Evolutionary conservation across 2,329 filamentous ascomycete species (phyloP).

Genomic region (Sphaerulina musiva): DNA sequence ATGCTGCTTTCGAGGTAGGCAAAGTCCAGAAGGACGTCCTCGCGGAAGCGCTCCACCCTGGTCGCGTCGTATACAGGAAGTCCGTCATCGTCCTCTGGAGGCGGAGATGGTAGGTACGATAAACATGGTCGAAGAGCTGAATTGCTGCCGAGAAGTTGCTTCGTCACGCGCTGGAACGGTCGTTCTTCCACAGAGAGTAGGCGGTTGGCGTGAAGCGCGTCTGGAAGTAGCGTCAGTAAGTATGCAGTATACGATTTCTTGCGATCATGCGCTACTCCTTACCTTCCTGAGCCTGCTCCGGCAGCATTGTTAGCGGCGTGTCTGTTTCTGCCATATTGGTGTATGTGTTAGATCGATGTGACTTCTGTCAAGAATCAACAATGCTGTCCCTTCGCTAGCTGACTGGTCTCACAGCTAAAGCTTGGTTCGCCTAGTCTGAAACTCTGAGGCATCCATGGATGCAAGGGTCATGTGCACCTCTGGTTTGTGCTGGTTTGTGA

Average conservation of each 20-base stretch:
- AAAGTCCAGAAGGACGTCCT: conserved; percentile 83
- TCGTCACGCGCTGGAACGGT: conserved; percentile 81
- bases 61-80: conserved; percentile 43
- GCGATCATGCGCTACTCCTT: neutral
- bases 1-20: conserved; percentile 81
- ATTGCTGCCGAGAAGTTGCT: conserved; percentile 65
- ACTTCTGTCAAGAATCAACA: neutral
- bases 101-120: conserved; percentile 55
- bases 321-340: conserved; percentile 1
- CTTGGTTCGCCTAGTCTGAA: no score
- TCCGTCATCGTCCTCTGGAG: conserved; percentile 49
- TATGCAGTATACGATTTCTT: neutral
- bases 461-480: neutral
- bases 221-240: conserved; percentile 36
- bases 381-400: neutral
- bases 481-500: neutral
- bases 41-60: conserved; percentile 55
- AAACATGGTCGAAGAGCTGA: conserved; percentile 54
- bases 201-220: conserved; percentile 78
- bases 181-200: conserved; percentile 88
- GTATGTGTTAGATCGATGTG: neutral
- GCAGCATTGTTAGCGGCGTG: conserved; percentile 13
- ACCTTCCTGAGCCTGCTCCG: conserved; percentile 30
- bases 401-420: neutral
- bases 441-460: no score